Base-by-base conservation (phyloP, 257 asterid genomes). In the Coffea eugenioides region DNA sequence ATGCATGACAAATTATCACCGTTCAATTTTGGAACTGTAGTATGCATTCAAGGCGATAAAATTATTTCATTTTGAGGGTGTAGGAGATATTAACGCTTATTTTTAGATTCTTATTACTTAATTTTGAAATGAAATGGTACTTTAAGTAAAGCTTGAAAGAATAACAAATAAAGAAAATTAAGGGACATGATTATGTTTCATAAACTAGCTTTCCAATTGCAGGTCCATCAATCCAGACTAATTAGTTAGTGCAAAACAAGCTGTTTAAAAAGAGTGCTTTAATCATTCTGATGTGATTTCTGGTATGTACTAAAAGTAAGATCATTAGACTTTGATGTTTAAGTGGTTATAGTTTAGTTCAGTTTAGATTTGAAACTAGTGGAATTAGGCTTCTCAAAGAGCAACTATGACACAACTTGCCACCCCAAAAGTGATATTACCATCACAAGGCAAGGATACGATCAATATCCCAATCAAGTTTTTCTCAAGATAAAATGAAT, bases 401-500 rank as follows among this genome's bases (percentile, higher is more conserved):
- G 16, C 59, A 36, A 71, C 61, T 61, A 56, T 54, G 81, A 78
- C 49, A 78, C 14, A 75, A 39, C 69, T 57, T 34, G 7, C 70
- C 39, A 57, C 75, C 67, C 67, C 11, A 10, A 25, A 69, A n/a
- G n/a, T 49, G 13, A 25, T 6, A 3, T 4, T 74, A 59, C 3
- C 11, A 20, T 20, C 25, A 23, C 66, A 8, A 59, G 34, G 7
- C 18, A 57, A 5, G 72, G 62, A 48, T 72, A 72, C n/a, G 49
- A 57, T 8, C 23, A 46, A 73, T 6, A 52, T 51, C 49, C 61
- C 25, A 51, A 51, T 66, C 73, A 18, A 12, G 10, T 21, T 70
- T 70, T 5, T 51, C 31, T 59, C 14, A 71, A n/a, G 61, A 25
- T 45, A 57, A 56, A 20, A 61, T 72, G 27, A 18, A 20, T 0